A percentile compares a stretch with the other conserved stretches of the same genome.
These are phyloP conservation scores for Gardenia jasminoides DNA, from an alignment of 257 asterid genomes.

Conservation along the genomic window DNA sequence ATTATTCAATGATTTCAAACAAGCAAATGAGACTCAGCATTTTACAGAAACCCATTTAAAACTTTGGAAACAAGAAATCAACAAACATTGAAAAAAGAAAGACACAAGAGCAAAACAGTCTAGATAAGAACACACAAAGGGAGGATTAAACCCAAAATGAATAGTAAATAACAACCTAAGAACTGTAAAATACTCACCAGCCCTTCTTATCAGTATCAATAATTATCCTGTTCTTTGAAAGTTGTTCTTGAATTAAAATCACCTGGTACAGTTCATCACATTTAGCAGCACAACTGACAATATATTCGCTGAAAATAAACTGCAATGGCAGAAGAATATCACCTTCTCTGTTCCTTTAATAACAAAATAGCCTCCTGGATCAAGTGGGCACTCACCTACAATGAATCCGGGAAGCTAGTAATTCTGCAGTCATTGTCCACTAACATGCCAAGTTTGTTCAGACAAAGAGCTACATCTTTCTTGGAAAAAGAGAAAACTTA, in stretches of 20 bases:
- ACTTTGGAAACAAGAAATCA: neutral
- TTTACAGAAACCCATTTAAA: no score
- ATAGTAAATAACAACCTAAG: neutral
- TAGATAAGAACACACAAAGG: neutral
- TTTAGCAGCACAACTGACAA: slow-evolving; percentile 2
- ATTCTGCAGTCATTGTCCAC: neutral
- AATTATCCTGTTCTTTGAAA: slow-evolving; percentile 91
- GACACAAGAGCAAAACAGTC: neutral
- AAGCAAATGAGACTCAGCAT: no score
- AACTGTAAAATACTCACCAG: slow-evolving; percentile 49
- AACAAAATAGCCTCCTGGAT: slow-evolving; percentile 94
- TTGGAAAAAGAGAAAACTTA: slow-evolving; percentile 27
- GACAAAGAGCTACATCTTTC: slow-evolving; percentile 1
- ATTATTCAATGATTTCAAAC: no score
- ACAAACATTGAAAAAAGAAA: neutral
- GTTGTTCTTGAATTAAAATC: slow-evolving; percentile 94
- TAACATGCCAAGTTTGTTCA: neutral
- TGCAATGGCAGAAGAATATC: slow-evolving; percentile 19
- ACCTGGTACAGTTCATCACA: slow-evolving; percentile 46
- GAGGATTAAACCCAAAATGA: neutral
- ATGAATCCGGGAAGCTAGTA: slow-evolving; percentile 12
- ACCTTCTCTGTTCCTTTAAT: slow-evolving; percentile 96
- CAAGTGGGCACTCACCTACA: slow-evolving; percentile 96
- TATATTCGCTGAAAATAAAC: neutral
- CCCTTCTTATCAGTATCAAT: slow-evolving; percentile 87